Evolutionary conservation across 2,329 filamentous ascomycete genomes (phyloP).

Genomic region (Aspergillus phoenicis): DNA sequence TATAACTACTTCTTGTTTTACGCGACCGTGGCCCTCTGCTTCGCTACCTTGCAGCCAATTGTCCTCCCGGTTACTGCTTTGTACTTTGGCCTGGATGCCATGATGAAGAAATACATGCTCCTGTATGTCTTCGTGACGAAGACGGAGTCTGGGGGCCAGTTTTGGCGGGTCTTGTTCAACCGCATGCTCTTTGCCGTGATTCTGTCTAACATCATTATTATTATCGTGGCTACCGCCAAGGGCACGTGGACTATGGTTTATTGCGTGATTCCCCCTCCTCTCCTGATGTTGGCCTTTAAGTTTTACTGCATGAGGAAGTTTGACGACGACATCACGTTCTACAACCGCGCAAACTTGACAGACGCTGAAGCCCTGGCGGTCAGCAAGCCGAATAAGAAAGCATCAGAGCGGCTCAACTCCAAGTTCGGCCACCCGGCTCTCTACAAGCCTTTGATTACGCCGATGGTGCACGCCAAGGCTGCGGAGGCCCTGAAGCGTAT

Average conservation of each 20-base stretch:
- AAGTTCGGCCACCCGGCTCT: slow-evolving; percentile 87
- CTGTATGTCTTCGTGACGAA: slow-evolving; percentile 97
- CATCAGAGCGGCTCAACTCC: slow-evolving; percentile 68
- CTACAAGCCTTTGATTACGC: slow-evolving; percentile 85
- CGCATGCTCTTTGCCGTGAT: slow-evolving; percentile 82
- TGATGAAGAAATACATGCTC: slow-evolving; percentile 91
- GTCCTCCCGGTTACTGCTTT: slow-evolving; percentile 82
- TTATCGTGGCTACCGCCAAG: slow-evolving; percentile 71
- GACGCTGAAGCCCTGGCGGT: slow-evolving; percentile 50
- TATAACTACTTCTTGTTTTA: slow-evolving; percentile 99
- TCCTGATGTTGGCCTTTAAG: slow-evolving; percentile 83
- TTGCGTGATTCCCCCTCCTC: slow-evolving; percentile 71
- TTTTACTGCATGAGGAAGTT: slow-evolving; percentile 75
- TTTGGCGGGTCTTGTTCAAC: slow-evolving; percentile 91
- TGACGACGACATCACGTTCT: slow-evolving; percentile 79
- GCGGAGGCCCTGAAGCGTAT: slow-evolving; percentile 83
- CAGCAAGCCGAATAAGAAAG: slow-evolving; percentile 42
- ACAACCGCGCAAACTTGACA: slow-evolving; percentile 65
- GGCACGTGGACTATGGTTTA: slow-evolving; percentile 69
- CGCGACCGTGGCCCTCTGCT: slow-evolving; percentile 82
- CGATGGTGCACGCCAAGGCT: slow-evolving; percentile 91
- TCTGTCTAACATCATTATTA: slow-evolving; percentile 76
- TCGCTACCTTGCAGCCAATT: slow-evolving; percentile 81
- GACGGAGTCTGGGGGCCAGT: slow-evolving; percentile 89
- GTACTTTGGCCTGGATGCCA: slow-evolving; percentile 85